These are phyloP conservation scores for Suhomyces tanzawaensis DNA, from an alignment of 805 yeast genomes.

Conservation along the genomic window DNA sequence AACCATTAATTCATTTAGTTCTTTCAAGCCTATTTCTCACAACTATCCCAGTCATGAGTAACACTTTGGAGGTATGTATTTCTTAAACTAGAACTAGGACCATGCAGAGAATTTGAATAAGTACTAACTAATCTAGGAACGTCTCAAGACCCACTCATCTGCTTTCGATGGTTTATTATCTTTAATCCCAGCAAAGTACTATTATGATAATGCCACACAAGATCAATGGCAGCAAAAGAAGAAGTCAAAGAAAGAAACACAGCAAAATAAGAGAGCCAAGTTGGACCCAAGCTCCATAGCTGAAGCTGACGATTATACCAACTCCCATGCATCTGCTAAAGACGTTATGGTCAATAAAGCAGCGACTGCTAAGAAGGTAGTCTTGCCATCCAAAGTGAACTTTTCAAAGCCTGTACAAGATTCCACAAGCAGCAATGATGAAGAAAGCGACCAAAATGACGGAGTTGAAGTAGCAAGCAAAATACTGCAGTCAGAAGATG, in stretches of 20 bases:
- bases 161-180: conserved; percentile 89
- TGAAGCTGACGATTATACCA: conserved; percentile 41
- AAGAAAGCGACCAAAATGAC: conserved; percentile 7
- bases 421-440: conserved; percentile 12
- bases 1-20: conserved; percentile 7
- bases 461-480: conserved; percentile 10
- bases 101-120: too few species aligned
- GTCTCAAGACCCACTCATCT: conserved; percentile 71
- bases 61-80: conserved; percentile 56
- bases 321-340: conserved; percentile 51
- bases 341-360: conserved; percentile 58
- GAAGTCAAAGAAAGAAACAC: conserved; percentile 62
- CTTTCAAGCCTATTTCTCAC: not conserved
- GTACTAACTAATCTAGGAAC: conserved; percentile 49
- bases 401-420: conserved; percentile 17
- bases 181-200: conserved; percentile 89
- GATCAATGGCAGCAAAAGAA: conserved; percentile 90
- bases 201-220: conserved; percentile 85
- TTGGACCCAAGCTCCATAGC: conserved; percentile 63
- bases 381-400: conserved; percentile 27
- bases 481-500: conserved; percentile 16
- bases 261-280: conserved; percentile 62
- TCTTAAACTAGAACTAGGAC: not conserved
- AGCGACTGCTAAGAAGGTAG: conserved; percentile 50
- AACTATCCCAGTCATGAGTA: conserved; percentile 54